Percentiles rank a stretch among this genome's conserved stretches.
These are phyloP conservation scores for Cladophialophora psammophila DNA, from an alignment of 2,329 filamentous ascomycete species.

Conservation along the genomic window DNA sequence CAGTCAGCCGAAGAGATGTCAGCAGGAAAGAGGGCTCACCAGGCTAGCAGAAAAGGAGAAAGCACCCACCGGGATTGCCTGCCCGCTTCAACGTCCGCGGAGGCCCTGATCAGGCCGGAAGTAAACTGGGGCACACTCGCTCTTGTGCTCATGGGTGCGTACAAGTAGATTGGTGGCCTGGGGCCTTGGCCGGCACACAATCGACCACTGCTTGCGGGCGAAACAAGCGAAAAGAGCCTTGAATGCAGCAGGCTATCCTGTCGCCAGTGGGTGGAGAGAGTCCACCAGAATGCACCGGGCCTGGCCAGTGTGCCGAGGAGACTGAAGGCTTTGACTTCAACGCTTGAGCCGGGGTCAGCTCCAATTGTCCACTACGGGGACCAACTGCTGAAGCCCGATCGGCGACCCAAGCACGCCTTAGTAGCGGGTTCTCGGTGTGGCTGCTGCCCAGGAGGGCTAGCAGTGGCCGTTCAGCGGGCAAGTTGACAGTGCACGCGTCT, in stretches of 20 bases:
- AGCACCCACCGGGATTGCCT: background rate
- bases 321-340: background rate
- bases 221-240: background rate
- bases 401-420: slow-evolving; percentile 9
- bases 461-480: slow-evolving; percentile 1
- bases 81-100: background rate
- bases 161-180: background rate
- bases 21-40: background rate
- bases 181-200: slow-evolving; percentile 3
- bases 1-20: background rate
- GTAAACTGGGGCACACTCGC: background rate
- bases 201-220: background rate
- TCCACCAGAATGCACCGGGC: background rate
- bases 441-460: slow-evolving; percentile 10
- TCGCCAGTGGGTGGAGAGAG: background rate
- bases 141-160: background rate
- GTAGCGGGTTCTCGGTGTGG: background rate
- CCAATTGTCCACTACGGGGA: slow-evolving; percentile 24
- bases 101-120: background rate
- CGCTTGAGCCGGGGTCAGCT: slow-evolving; percentile 7
- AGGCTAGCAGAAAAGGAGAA: background rate
- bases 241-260: background rate
- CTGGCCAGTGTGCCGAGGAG: background rate
- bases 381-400: slow-evolving; percentile 24
- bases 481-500: slow-evolving; percentile 8